Percentiles rank a stretch among this genome's conserved stretches.
These are phyloP conservation scores for Lunularia cruciata DNA, from an alignment of 225 moss, liverwort and hornwort genomes.

Conservation along the genomic window DNA sequence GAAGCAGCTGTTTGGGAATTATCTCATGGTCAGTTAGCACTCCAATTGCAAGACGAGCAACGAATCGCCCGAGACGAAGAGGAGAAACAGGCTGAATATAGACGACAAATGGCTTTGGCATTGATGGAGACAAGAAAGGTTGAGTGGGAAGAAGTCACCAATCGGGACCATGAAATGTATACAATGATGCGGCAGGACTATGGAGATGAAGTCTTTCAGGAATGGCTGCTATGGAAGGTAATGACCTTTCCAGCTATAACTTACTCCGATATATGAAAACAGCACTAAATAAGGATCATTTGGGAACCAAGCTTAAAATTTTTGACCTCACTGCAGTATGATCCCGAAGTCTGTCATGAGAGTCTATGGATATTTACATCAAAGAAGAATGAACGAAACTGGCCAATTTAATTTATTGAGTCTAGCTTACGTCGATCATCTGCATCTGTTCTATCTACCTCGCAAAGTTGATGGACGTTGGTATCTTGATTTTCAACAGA, in stretches of 20 bases:
- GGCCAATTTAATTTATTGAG: too few species aligned
- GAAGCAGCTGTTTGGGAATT: conserved; percentile 18
- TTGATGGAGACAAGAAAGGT: conserved; percentile 35
- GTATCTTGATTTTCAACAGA: conserved; percentile 8
- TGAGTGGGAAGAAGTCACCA: conserved; percentile 40
- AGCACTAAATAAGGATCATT: too few species aligned
- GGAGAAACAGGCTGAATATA: conserved; percentile 28
- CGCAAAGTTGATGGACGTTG: conserved; percentile 17
- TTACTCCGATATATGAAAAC: too few species aligned
- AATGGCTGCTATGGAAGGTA: conserved; percentile 48
- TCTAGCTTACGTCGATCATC: too few species aligned
- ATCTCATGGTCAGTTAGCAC: conserved; percentile 21
- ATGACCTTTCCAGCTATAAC: background rate
- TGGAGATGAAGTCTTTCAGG: conserved; percentile 43
- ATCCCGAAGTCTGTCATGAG: too few species aligned
- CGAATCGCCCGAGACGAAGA: conserved; percentile 33
- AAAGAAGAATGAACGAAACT: too few species aligned
- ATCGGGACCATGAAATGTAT: conserved; percentile 40
- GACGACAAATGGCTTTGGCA: conserved; percentile 35
- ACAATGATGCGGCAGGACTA: conserved; percentile 53
- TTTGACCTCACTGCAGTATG: too few species aligned
- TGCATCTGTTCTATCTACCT: background rate
- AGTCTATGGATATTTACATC: too few species aligned
- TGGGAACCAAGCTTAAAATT: too few species aligned
- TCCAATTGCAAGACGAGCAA: conserved; percentile 30